Evolutionary conservation across 2,329 filamentous ascomycete species (phyloP).

Genomic region (Geosmithia putterillii): DNA sequence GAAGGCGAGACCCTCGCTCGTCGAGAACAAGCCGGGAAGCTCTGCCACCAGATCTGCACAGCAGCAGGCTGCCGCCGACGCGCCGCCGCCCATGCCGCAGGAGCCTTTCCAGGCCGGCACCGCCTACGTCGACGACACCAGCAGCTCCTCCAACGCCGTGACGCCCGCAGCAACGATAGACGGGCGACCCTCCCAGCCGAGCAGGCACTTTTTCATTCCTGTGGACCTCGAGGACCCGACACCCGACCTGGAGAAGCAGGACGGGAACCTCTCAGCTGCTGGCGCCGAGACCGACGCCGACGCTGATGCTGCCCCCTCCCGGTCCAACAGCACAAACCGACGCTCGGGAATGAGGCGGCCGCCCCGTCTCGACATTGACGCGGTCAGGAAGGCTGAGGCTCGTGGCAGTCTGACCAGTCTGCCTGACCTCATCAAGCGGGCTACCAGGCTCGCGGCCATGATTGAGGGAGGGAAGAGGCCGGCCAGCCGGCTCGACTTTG

Average conservation of each 20-base stretch:
- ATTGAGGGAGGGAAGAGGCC: conserved; percentile 69
- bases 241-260: not conserved
- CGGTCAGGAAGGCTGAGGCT: conserved; percentile 67
- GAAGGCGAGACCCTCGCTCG: conserved; percentile 43
- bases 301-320: too few species aligned
- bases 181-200: not conserved
- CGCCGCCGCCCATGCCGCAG: conserved; percentile 20
- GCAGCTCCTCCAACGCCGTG: conserved; percentile 27
- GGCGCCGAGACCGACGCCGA: too few species aligned
- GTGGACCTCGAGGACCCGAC: not conserved
- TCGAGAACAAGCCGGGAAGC: conserved; percentile 21
- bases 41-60: conserved; percentile 1
- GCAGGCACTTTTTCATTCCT: not conserved
- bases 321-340: conserved; percentile 17
- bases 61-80: not conserved
- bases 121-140: conserved; percentile 30
- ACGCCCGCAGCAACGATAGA: conserved; percentile 11
- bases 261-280: too few species aligned
- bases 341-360: conserved; percentile 50
- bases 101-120: conserved; percentile 29
- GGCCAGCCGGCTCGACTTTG: conserved; percentile 43
- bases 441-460: conserved; percentile 75
- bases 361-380: conserved; percentile 69
- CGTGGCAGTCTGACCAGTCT: conserved; percentile 86
- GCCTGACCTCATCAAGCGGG: conserved; percentile 79